These are phyloP conservation scores for Phytophthora cactorum DNA, from an alignment of 352 stramenopile species.

Conservation along the genomic window DNA sequence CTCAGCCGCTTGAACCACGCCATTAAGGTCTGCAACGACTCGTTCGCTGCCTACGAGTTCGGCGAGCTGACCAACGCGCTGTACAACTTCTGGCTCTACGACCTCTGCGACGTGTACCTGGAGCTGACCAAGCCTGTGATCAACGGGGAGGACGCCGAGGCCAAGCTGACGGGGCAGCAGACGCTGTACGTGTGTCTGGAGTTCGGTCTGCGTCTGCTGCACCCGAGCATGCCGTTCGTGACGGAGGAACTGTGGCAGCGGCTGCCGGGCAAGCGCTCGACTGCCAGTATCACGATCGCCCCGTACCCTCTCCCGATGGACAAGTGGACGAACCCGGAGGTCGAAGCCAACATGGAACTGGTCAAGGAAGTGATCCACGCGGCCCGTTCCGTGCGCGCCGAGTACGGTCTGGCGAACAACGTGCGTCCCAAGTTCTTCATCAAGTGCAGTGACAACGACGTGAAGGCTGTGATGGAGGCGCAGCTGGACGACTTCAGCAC, in stretches of 20 bases:
- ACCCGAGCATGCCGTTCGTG: slow-evolving; percentile 99
- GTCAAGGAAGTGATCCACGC: slow-evolving; percentile 96
- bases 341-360: slow-evolving; percentile 94
- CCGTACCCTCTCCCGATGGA: slow-evolving; percentile 78
- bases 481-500: slow-evolving; percentile 96
- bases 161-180: slow-evolving; percentile 83
- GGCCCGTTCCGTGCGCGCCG: slow-evolving; percentile 93
- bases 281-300: slow-evolving; percentile 79
- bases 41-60: slow-evolving; percentile 96
- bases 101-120: slow-evolving; percentile 99
- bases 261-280: slow-evolving; percentile 72
- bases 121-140: slow-evolving; percentile 99
- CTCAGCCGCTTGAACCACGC: slow-evolving; percentile 83
- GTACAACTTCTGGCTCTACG: slow-evolving; percentile 99
- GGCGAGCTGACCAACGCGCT: slow-evolving; percentile 93
- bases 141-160: slow-evolving; percentile 66
- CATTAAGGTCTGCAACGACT: slow-evolving; percentile 78
- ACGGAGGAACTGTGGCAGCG: slow-evolving; percentile 95
- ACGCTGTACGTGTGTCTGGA: slow-evolving; percentile 89
- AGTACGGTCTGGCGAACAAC: slow-evolving; percentile 86
- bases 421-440: slow-evolving; percentile 88
- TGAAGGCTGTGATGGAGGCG: slow-evolving; percentile 72
- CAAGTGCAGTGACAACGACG: slow-evolving; percentile 84
- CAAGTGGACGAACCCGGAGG: slow-evolving; percentile 86
- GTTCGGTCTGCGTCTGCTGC: slow-evolving; percentile 90